These are phyloP conservation scores for Aspergillus aculeatinus DNA, from an alignment of 2,329 filamentous ascomycete species.

Conservation along the genomic window DNA sequence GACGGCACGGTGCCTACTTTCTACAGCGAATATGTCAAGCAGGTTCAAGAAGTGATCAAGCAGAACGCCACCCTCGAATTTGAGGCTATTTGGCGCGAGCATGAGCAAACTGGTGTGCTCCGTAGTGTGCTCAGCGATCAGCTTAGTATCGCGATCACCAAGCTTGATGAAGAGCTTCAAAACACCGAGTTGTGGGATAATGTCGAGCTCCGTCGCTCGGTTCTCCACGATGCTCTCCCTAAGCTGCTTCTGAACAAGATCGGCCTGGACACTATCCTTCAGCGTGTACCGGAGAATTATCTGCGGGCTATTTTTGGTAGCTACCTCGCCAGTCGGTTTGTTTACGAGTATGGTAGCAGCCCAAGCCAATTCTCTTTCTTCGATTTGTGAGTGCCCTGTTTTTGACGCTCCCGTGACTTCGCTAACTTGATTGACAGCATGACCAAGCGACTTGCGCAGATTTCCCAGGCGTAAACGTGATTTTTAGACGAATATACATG, in stretches of 20 bases:
- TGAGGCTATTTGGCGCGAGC: conserved; percentile 96
- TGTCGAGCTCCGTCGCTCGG: conserved; percentile 69
- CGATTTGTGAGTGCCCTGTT: conserved; percentile 72
- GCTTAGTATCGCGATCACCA: conserved; percentile 89
- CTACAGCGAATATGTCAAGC: conserved; percentile 88
- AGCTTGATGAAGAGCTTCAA: conserved; percentile 93
- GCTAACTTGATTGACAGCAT: conserved; percentile 30
- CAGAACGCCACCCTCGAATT: conserved; percentile 93
- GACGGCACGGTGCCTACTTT: conserved; percentile 80
- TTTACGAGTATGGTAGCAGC: conserved; percentile 90
- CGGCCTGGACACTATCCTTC: conserved; percentile 81
- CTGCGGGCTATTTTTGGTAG: conserved; percentile 93
- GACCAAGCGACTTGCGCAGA: conserved; percentile 37
- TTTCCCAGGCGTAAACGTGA: conserved; percentile 24
- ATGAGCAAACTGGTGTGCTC: conserved; percentile 74
- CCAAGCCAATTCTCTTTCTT: conserved; percentile 98
- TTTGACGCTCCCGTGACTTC: neutral
- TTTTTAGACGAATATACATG: conserved; percentile 11
- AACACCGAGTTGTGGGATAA: conserved; percentile 90
- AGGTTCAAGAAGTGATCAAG: conserved; percentile 87
- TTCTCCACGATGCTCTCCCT: conserved; percentile 83
- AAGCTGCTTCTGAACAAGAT: conserved; percentile 82
- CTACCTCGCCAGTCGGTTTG: conserved; percentile 90
- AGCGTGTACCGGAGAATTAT: conserved; percentile 87
- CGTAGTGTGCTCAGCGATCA: conserved; percentile 89